Conservation (phyloP, 306 rosid genomes). For the Rosa rugosa region DNA sequence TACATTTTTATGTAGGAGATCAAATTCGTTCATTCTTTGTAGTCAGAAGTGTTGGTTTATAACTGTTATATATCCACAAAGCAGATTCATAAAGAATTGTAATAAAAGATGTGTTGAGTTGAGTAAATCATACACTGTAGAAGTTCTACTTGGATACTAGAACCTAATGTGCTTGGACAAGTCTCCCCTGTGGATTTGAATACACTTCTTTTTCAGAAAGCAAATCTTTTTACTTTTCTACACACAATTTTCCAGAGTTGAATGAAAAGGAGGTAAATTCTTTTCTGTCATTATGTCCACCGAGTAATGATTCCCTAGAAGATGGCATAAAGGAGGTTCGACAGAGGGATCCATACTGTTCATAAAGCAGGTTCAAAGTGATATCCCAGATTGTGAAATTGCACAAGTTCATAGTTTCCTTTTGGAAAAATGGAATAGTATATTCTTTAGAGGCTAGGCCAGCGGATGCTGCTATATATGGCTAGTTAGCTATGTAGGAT, state of each 20-base stretch:
- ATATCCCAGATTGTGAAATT: background rate
- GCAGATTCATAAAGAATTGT: background rate
- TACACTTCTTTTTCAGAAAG: background rate
- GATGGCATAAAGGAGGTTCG: slow-evolving; percentile 7
- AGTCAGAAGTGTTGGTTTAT: background rate
- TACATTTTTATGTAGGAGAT: background rate
- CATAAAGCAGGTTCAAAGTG: slow-evolving; percentile 10
- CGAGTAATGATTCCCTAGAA: background rate
- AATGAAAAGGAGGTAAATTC: background rate
- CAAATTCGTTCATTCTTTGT: background rate
- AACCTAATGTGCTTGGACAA: background rate
- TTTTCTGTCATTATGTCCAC: background rate
- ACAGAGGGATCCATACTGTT: slow-evolving; percentile 1
- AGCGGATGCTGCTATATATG: background rate
- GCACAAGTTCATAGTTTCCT: background rate
- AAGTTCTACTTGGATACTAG: background rate
- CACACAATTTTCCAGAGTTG: background rate
- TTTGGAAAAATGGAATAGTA: background rate
- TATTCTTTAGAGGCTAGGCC: background rate
- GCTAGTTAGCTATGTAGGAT: background rate
- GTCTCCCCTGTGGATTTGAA: background rate
- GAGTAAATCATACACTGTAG: background rate
- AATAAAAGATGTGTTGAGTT: background rate
- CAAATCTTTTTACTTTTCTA: background rate
- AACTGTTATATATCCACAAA: background rate